These are phyloP conservation scores for Metschnikowia vanudenii DNA, from an alignment of 805 yeast species.

Conservation along the genomic window DNA sequence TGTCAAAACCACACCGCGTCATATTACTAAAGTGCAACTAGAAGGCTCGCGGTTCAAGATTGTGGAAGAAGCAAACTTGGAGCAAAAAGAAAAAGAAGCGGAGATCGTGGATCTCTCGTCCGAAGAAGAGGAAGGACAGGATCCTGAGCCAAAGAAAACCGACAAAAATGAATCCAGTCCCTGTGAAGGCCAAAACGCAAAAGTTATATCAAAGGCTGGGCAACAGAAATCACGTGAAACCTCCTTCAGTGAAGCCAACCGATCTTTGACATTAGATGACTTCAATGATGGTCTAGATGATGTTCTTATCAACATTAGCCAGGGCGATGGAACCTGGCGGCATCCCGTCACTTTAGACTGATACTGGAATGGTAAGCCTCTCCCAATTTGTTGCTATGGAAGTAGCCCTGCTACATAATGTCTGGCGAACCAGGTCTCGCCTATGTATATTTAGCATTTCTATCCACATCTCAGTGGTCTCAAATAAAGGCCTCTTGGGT, in stretches of 20 bases:
- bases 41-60: conserved; percentile 35
- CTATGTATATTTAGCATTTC: too few species aligned
- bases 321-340: conserved; percentile 38
- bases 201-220: background rate
- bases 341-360: conserved; percentile 39
- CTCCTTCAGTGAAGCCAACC: background rate
- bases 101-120: conserved; percentile 34
- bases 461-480: too few species aligned
- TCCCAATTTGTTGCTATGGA: too few species aligned
- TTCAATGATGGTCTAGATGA: conserved; percentile 33
- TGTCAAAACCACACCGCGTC: conserved; percentile 37
- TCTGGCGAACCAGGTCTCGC: too few species aligned
- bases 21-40: conserved; percentile 35
- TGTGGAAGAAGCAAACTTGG: conserved; percentile 26
- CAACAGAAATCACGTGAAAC: background rate
- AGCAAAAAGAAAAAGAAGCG: conserved; percentile 12
- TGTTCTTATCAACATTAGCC: conserved; percentile 22
- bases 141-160: background rate
- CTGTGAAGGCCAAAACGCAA: background rate
- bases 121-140: conserved; percentile 23
- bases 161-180: background rate
- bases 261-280: conserved; percentile 13
- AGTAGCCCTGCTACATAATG: too few species aligned
- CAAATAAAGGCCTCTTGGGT: too few species aligned
- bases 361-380: background rate